Base-by-base conservation (phyloP, 345 rosid species). In the Streptanthus diversifolius region DNA sequence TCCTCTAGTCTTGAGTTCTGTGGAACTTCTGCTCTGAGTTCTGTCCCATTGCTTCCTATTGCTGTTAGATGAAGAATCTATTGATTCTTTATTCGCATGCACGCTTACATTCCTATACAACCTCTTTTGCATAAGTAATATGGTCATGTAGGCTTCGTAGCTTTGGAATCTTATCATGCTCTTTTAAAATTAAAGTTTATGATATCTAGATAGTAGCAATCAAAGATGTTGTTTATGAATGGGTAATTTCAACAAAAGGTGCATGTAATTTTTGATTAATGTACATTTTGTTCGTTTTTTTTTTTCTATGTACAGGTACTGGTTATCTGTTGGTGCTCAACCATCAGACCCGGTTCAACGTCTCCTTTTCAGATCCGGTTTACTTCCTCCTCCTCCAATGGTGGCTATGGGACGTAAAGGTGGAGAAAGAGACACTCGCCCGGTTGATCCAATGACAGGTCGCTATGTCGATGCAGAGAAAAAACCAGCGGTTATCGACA, bases 281-380 rank as follows among this genome's bases (percentile, higher is more conserved):
- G 35, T n/a, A 14, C 39, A 11, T 43, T 36, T 47, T 63, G 24
- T 53, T 49, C 0, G 39, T 2, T 0, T 14, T 1, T 43, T 14
- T 9, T 18, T 8, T 35, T 11, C 0, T 1, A 0, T 48, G 35
- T 73, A 58, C 66, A 95, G 96, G 83, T 95, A 95, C 71, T 95
- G 98, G 98, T 74, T 91, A 63, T 91, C 99, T 9, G 98, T 95
- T 47, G 98, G 98, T 73, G 99, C 97, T 57, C 96, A 90, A 82
- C 84, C 99, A 71, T 91, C 96, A 21, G 90, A 92, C 10, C 98
- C 93, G 0, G 90, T 89, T 64, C 88, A 89, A 44, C 86, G 81
- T 44, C 82, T 89, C 54, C 89, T 92, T 30, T 92, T 88, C 80
- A 83, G 97, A 76, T 87, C 99, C 15, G 95, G 97, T 32, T 9